Evolutionary conservation across 306 rosid genomes (phyloP).

Genomic region (Leucaena leucocephala): DNA sequence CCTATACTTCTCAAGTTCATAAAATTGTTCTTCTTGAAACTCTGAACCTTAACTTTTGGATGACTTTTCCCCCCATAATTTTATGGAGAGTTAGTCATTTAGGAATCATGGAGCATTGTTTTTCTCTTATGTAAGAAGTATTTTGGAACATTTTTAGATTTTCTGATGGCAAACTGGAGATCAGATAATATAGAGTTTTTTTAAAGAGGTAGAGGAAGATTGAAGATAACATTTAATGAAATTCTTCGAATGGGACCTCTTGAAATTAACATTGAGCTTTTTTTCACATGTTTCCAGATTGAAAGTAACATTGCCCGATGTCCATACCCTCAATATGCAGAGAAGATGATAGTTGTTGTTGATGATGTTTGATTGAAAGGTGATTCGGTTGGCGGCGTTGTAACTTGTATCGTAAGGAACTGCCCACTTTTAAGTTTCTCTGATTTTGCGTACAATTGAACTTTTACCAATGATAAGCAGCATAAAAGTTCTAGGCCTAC

Average conservation of each 20-base stretch:
- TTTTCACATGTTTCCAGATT: conserved; percentile 48
- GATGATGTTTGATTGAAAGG: conserved; percentile 79
- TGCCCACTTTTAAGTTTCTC: conserved; percentile 70
- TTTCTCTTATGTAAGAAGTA: too few species aligned
- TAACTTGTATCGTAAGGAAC: conserved; percentile 83
- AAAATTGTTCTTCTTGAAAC: conserved; percentile 63
- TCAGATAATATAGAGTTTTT: too few species aligned
- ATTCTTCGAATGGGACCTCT: too few species aligned
- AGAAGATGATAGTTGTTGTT: conserved; percentile 89
- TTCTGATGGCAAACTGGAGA: too few species aligned
- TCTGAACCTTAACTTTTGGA: too few species aligned
- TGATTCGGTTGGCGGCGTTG: conserved; percentile 88
- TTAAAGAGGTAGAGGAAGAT: too few species aligned
- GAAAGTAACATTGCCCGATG: conserved; percentile 93
- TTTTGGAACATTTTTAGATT: too few species aligned
- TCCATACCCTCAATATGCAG: conserved; percentile 90
- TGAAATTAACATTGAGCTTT: too few species aligned
- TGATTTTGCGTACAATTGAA: conserved; percentile 6
- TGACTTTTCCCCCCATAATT: too few species aligned
- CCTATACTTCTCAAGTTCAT: conserved; percentile 93
- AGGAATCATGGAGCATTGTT: too few species aligned
- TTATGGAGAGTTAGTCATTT: too few species aligned
- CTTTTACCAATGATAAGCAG: conserved; percentile 17
- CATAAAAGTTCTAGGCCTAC: not conserved
- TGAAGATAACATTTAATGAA: too few species aligned